These are phyloP conservation scores for Ulmus americana DNA, from an alignment of 331 rosid species.

Conservation along the genomic window DNA sequence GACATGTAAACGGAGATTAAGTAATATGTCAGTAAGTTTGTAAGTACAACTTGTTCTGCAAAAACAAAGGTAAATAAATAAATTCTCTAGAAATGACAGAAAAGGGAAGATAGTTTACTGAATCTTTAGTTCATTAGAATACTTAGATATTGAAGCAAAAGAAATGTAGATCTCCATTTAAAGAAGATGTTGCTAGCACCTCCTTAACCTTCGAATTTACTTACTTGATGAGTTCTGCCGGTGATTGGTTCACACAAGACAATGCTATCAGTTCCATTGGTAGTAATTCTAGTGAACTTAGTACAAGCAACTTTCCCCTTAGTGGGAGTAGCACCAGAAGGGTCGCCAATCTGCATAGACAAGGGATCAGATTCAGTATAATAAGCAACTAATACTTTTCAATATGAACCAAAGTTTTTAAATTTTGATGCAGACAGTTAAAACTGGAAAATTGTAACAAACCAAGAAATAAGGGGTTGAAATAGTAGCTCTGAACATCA, in stretches of 20 bases:
- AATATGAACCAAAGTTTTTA: not conserved
- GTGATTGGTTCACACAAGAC: constrained; percentile 83
- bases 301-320: constrained; percentile 78
- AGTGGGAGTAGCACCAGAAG: constrained; percentile 24
- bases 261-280: constrained; percentile 60
- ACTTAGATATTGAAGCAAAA: not conserved
- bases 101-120: not conserved
- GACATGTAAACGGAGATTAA: not conserved
- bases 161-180: too few species aligned
- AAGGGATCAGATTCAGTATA: constrained; percentile 19
- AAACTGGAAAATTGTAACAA: too few species aligned
- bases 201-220: not conserved
- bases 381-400: not conserved
- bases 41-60: not conserved
- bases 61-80: not conserved
- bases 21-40: not conserved
- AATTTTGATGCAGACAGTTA: not conserved
- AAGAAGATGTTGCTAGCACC: not conserved
- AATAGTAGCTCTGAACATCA: too few species aligned
- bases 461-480: too few species aligned
- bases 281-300: constrained; percentile 66
- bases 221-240: constrained; percentile 91
- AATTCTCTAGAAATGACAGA: not conserved
- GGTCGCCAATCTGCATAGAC: constrained; percentile 45
- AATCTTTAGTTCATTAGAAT: not conserved